Percentiles rank a stretch among this genome's conserved stretches.
These are phyloP conservation scores for Boletales sp. DNA, from an alignment of 768 basidiomycete species.

Conservation along the genomic window DNA sequence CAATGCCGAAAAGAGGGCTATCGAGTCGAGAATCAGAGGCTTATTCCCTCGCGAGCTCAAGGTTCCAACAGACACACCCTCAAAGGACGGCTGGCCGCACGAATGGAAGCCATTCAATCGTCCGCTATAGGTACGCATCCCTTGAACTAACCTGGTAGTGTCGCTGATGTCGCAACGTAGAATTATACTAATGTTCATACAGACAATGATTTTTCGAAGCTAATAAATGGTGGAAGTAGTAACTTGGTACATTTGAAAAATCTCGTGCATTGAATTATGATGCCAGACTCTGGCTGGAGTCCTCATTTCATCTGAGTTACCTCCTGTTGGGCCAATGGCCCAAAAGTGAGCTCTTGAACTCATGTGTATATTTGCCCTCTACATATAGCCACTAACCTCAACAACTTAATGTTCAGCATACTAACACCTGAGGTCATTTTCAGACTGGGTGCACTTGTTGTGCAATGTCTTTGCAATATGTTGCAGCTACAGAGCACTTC, in stretches of 20 bases:
- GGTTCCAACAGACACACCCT: conserved; percentile 82
- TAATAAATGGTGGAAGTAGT: background rate
- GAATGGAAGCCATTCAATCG: conserved; percentile 72
- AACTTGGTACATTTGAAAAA: background rate
- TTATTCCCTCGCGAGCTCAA: conserved; percentile 86
- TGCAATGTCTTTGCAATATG: no score
- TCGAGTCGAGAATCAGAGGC: conserved; percentile 76
- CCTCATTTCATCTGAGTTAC: no score
- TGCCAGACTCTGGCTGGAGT: no score
- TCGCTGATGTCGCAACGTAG: conserved; percentile 4
- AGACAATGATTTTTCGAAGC: background rate
- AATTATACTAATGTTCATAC: background rate
- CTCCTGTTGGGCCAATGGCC: no score
- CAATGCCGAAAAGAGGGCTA: conserved; percentile 60
- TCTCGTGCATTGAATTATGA: no score
- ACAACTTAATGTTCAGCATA: no score
- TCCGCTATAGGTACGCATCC: conserved; percentile 34
- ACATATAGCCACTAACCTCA: no score
- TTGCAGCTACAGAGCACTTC: no score
- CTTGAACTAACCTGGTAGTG: background rate
- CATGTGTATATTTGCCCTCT: no score
- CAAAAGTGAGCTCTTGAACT: no score
- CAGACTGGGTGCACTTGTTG: no score
- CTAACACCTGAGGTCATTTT: no score
- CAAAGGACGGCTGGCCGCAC: conserved; percentile 80